These are phyloP conservation scores for Cladorrhinum sp. DNA, from an alignment of 2,329 filamentous ascomycete species.

Conservation along the genomic window DNA sequence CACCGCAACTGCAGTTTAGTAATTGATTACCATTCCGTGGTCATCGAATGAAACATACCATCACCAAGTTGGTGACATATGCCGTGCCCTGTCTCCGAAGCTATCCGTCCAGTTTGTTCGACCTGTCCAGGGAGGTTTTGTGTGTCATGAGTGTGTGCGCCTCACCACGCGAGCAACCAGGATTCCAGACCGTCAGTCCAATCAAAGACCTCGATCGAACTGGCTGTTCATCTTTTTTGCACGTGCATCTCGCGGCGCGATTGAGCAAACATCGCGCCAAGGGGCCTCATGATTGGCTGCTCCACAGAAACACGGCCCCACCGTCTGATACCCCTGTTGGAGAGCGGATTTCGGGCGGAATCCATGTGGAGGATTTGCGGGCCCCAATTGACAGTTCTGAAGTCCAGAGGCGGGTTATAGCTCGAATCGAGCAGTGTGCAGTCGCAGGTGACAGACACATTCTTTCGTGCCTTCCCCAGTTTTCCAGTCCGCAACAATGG, in stretches of 20 bases:
- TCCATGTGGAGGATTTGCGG: background rate
- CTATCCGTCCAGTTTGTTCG: background rate
- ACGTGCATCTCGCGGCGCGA: slow-evolving; percentile 17
- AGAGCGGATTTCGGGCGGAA: slow-evolving; percentile 7
- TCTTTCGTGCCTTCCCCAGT: background rate
- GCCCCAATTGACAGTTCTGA: slow-evolving; percentile 4
- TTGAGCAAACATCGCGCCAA: background rate
- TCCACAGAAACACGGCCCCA: slow-evolving; percentile 15
- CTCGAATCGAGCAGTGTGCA: background rate
- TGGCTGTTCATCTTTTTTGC: slow-evolving; percentile 5
- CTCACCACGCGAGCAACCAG: background rate
- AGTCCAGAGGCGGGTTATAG: background rate
- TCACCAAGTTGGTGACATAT: slow-evolving; percentile 1
- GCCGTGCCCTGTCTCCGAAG: slow-evolving; percentile 6
- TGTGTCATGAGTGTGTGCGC: background rate
- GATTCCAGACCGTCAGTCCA: background rate
- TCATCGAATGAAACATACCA: background rate
- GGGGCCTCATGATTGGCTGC: slow-evolving; percentile 16
- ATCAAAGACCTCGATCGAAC: background rate
- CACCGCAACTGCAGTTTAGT: background rate
- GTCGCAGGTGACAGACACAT: background rate
- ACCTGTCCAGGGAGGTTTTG: too few species aligned
- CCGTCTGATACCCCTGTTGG: background rate
- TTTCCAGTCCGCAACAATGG: background rate
- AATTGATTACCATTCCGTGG: background rate